These are phyloP conservation scores for Stevia rebaudiana DNA, from an alignment of 140 eudicot genomes.

Conservation along the genomic window DNA sequence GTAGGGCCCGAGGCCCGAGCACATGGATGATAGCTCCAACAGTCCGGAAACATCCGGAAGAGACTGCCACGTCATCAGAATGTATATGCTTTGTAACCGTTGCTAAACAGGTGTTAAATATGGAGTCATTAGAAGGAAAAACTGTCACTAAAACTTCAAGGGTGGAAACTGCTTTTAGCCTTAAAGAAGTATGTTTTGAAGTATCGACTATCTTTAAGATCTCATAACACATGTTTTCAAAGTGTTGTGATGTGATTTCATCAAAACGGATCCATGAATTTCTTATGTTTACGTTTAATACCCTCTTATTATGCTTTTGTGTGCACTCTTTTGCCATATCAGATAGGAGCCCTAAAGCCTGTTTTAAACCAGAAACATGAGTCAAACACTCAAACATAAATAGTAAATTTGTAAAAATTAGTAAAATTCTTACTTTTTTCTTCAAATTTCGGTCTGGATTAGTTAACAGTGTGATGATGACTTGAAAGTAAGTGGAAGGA, in stretches of 20 bases:
- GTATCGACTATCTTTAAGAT: conserved; percentile 50
- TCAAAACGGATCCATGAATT: conserved; percentile 66
- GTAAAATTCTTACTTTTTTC: conserved; percentile 47
- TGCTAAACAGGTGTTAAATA: conserved; percentile 57
- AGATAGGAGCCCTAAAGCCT: conserved; percentile 82
- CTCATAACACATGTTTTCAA: conserved; percentile 42
- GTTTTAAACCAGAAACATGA: conserved; percentile 18
- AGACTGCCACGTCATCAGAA: conserved; percentile 47
- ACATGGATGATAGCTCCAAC: conserved; percentile 72
- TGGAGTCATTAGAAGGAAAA: conserved; percentile 51
- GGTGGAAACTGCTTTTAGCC: conserved; percentile 70
- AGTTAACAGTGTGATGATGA: conserved; percentile 41
- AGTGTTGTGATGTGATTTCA: conserved; percentile 39
- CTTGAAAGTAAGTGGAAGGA: conserved; percentile 61
- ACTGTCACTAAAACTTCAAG: conserved; percentile 60
- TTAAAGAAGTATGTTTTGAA: conserved; percentile 31
- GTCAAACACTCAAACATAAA: too few species aligned
- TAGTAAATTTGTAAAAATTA: neutral
- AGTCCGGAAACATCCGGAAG: conserved; percentile 66
- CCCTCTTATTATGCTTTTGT: conserved; percentile 43
- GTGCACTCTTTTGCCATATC: conserved; percentile 63
- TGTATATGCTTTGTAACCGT: conserved; percentile 50
- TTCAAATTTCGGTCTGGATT: conserved; percentile 45
- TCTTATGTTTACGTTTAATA: conserved; percentile 31
- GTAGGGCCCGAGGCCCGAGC: conserved; percentile 76